A percentile compares a stretch with the other conserved stretches of the same genome.
Evolutionary conservation across 2,329 filamentous ascomycete genomes (phyloP).

Genomic region (Colletotrichum spinosum): DNA sequence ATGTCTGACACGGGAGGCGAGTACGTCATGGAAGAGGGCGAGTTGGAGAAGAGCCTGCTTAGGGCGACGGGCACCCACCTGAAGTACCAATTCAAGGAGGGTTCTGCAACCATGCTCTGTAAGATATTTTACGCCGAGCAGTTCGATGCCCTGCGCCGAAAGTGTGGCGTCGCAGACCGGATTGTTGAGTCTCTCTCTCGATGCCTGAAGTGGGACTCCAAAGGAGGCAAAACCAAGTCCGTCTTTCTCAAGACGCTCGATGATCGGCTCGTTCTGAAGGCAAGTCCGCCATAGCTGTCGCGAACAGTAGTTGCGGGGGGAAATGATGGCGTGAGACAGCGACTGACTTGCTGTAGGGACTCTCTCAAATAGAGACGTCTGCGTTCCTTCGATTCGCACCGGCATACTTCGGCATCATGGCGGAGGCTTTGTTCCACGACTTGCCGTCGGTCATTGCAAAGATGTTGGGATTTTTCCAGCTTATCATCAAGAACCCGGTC

Average conservation of each 20-base stretch:
- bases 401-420: constrained; percentile 97
- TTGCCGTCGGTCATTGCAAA: constrained; percentile 97
- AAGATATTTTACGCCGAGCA: constrained; percentile 99
- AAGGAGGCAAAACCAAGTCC: constrained; percentile 97
- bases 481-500: constrained; percentile 93
- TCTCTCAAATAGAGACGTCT: constrained; percentile 91
- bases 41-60: constrained; percentile 87
- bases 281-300: constrained; percentile 39
- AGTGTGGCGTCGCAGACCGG: constrained; percentile 92
- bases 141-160: constrained; percentile 92
- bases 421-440: constrained; percentile 93
- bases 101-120: constrained; percentile 93
- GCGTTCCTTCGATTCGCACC: constrained; percentile 96
- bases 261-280: constrained; percentile 91
- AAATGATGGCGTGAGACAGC: neutral
- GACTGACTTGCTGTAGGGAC: constrained; percentile 65
- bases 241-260: constrained; percentile 97
- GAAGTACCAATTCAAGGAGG: constrained; percentile 95
- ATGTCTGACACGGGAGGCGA: constrained; percentile 50
- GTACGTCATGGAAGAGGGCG: constrained; percentile 69
- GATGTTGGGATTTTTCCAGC: constrained; percentile 98
- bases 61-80: constrained; percentile 90
- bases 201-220: constrained; percentile 97
- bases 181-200: constrained; percentile 95
- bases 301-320: neutral